Percentiles rank a stretch among this genome's conserved stretches.
Conservation (phyloP, 148 eudicot genomes). For the Vaccinium vitisidaea region DNA sequence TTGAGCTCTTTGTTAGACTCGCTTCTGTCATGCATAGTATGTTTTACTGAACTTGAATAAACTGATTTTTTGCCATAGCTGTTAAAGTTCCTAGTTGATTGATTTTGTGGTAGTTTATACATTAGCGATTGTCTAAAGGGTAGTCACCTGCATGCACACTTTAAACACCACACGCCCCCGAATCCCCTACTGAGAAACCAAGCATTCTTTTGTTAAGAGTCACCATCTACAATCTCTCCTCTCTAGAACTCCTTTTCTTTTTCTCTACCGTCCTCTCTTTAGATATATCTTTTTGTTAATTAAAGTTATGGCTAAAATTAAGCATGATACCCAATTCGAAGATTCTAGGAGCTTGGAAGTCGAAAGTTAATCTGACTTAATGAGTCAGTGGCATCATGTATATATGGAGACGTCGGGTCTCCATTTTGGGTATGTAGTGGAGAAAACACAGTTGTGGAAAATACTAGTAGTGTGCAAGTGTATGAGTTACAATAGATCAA, state of each 20-base stretch:
- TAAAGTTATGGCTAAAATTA: background rate
- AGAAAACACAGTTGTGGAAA: background rate
- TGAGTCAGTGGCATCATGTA: background rate
- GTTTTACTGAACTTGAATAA: slow-evolving; percentile 4
- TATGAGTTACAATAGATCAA: background rate
- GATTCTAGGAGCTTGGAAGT: background rate
- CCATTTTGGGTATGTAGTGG: background rate
- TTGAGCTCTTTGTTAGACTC: background rate
- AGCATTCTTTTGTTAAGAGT: background rate
- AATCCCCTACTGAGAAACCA: background rate
- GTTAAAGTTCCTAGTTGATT: background rate
- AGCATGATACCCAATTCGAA: background rate
- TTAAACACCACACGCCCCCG: background rate
- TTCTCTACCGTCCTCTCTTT: background rate
- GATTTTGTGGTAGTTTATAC: background rate
- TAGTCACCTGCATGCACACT: background rate
- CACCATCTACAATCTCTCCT: background rate
- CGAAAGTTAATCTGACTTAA: background rate
- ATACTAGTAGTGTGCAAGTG: background rate
- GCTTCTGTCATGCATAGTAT: background rate
- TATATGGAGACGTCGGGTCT: background rate
- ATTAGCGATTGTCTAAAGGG: background rate
- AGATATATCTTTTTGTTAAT: background rate
- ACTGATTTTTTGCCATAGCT: background rate
- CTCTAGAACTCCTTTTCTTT: background rate